Evolutionary conservation across 345 rosid genomes (phyloP).

Genomic region (Linum trigynum): DNA sequence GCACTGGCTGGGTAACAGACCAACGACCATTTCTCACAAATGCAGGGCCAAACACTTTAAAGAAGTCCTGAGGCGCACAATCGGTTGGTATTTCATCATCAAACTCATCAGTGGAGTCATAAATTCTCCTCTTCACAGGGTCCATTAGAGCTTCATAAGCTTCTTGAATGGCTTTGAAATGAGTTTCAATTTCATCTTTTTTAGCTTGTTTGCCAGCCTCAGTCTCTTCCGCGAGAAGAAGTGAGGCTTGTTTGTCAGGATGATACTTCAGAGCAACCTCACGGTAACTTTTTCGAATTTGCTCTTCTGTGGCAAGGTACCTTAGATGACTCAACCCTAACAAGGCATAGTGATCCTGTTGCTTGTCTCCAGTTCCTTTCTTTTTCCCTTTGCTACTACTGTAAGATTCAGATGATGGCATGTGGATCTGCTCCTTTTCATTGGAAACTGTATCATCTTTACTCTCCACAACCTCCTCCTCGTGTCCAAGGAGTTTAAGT

Average conservation of each 20-base stretch:
- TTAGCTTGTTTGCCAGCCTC: conserved; percentile 89
- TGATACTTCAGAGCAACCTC: conserved; percentile 93
- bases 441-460: conserved; percentile 45
- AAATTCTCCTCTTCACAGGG: conserved; percentile 79
- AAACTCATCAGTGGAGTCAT: conserved; percentile 93
- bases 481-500: conserved; percentile 69
- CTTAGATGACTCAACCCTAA: conserved; percentile 85
- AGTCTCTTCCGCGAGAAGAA: conserved; percentile 77
- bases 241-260: conserved; percentile 85
- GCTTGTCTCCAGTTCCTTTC: conserved; percentile 50
- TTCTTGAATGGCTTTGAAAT: conserved; percentile 81
- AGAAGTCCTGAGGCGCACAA: conserved; percentile 82
- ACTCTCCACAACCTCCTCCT: conserved; percentile 35
- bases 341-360: conserved; percentile 91
- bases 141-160: conserved; percentile 89
- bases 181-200: conserved; percentile 86
- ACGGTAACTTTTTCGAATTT: conserved; percentile 78
- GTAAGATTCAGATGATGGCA: conserved; percentile 69
- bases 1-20: conserved; percentile 76
- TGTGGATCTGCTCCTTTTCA: conserved; percentile 50
- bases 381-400: conserved; percentile 84
- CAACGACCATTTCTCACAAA: conserved; percentile 95
- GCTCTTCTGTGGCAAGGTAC: conserved; percentile 98
- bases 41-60: conserved; percentile 94
- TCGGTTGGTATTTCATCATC: conserved; percentile 92